Base-by-base conservation (phyloP, 2,329 filamentous ascomycete species). In the Fusarium palustre region DNA sequence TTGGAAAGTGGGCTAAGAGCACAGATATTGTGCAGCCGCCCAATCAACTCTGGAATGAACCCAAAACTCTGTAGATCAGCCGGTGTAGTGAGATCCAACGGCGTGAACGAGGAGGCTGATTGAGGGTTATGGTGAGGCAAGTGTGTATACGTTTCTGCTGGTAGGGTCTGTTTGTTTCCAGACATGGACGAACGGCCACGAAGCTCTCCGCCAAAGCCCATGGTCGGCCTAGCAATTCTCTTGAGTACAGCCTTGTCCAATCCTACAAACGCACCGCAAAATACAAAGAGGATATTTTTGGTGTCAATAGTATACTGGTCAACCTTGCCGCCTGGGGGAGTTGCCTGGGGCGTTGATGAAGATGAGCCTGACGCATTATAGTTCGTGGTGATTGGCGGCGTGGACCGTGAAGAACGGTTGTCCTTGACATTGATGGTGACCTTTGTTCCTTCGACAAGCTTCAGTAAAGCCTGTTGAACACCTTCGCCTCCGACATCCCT, bases 401-500 rank as follows among this genome's bases (percentile, higher is more conserved):
- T 78, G 8, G 85, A 82, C 16, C 86, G 82, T 4, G 85, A 86
- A 2, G 87, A 88, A 45, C 88, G 85, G 72, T 91, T 92, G 68
- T 91, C 88, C 78, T 97, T 98, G 25, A 95, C 91, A 75, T 94
- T 95, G 31, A 99, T 87, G 41, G 97, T 96, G 13, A 99, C 86
- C 25, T 94, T 97, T 2, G 94, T 97, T 10, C 96, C 96, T 81
- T 99, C 96, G 22, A 99, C 93, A 41, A 99, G 93, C 81, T 98
- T 98, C 33, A 99, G 82, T 7, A 99, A 83, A 9, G 96, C 95
- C 80, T 99, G 96, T 76, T 99, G 96, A 0, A 98, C 96, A 55
- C 96, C 96, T 82, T 98, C 96, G 24, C 96, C 96, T 20, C 94
- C 92, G 4, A 99, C 96, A 76, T 99, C 96, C 73, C 97, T 92